Percentiles rank a stretch among this genome's conserved stretches.
Evolutionary conservation across 106 monocot species (phyloP).

Genomic region (Dendrobium nobile): DNA sequence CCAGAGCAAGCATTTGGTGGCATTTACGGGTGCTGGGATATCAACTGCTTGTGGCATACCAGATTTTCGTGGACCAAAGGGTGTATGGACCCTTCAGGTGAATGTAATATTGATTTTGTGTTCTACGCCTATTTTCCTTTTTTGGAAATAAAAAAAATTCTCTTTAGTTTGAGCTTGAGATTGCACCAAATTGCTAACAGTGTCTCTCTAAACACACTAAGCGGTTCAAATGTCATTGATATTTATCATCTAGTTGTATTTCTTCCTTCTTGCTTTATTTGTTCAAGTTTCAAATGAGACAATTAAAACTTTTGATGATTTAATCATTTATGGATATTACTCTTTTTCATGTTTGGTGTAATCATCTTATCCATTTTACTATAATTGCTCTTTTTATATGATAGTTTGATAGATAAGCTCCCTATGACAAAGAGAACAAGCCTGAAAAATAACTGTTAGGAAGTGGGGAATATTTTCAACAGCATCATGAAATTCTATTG

Average conservation of each 20-base stretch:
- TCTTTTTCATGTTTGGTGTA: not conserved
- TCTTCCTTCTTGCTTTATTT: not conserved
- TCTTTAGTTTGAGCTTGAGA: not conserved
- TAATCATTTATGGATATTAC: not conserved
- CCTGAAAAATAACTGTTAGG: not conserved
- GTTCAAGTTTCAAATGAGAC: not conserved
- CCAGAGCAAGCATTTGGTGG: slow-evolving; percentile 95
- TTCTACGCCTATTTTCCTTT: not conserved
- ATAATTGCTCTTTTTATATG: not conserved
- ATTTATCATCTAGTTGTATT: not conserved
- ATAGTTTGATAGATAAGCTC: not conserved
- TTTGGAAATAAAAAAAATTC: not conserved
- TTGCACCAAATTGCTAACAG: not conserved
- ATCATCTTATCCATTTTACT: not conserved
- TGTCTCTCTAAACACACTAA: not conserved
- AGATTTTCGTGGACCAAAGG: slow-evolving; percentile 98
- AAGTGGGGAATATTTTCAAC: not conserved
- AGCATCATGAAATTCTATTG: not conserved
- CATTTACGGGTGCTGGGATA: slow-evolving; percentile 97
- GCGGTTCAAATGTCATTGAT: not conserved
- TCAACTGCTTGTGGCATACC: slow-evolving; percentile 98
- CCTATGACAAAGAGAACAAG: not conserved
- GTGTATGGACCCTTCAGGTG: slow-evolving; percentile 99
- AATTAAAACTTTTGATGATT: not conserved
- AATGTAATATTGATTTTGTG: not conserved